Conservation (phyloP, 2,329 filamentous ascomycete genomes). For the Talaromyces amestolkiae region DNA sequence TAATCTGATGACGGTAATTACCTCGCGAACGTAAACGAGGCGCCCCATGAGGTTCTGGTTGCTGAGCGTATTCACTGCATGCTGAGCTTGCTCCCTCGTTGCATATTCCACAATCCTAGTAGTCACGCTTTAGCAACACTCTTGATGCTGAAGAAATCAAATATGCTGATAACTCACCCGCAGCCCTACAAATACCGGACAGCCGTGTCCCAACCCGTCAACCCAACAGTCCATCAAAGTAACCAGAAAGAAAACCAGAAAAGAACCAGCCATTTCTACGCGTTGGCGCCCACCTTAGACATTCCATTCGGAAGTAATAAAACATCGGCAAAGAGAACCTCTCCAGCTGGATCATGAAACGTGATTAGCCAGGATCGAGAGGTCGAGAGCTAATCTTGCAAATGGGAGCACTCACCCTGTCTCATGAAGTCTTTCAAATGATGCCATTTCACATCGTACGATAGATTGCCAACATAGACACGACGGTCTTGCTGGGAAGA, state of each 20-base stretch:
- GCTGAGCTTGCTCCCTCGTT: conserved; percentile 97
- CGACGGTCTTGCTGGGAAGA: conserved; percentile 97
- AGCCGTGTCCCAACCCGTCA: conserved; percentile 97
- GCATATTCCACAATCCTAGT: conserved; percentile 99
- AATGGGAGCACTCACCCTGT: conserved; percentile 70
- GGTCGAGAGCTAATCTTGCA: conserved; percentile 12
- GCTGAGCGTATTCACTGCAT: conserved; percentile 94
- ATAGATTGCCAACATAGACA: conserved; percentile 98
- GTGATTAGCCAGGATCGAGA: conserved; percentile 31
- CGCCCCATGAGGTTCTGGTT: conserved; percentile 99
- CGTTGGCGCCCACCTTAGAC: conserved; percentile 99
- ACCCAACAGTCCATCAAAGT: conserved; percentile 87
- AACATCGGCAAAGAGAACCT: conserved; percentile 99
- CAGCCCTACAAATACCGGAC: conserved; percentile 95
- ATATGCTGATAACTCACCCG: conserved; percentile 68
- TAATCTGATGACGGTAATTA: conserved; percentile 39
- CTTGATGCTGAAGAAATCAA: not conserved
- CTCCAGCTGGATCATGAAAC: conserved; percentile 67
- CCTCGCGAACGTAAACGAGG: conserved; percentile 97
- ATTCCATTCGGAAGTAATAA: conserved; percentile 99
- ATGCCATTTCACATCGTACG: conserved; percentile 99
- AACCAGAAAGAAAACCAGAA: conserved; percentile 57
- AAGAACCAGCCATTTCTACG: conserved; percentile 76
- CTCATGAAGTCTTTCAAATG: conserved; percentile 99
- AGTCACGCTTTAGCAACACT: not conserved